Base-by-base conservation (phyloP, 2,329 filamentous ascomycete species). In the Pseudogymnoascus sp. region DNA sequence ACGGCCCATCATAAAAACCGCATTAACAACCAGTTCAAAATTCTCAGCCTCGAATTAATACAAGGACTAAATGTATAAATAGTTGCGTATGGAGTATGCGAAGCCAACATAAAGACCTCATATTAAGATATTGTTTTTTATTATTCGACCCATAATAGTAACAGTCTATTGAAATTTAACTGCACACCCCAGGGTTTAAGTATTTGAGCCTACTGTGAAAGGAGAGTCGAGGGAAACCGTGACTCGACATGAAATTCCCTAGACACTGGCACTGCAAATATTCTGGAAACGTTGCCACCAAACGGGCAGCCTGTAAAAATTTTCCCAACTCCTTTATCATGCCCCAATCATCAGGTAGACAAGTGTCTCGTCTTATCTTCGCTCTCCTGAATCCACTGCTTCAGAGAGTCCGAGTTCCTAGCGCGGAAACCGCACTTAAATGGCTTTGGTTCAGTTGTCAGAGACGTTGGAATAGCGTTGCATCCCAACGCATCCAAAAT, bases 361-460 rank as follows among this genome's bases (percentile, higher is more conserved):
- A 66, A 28, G 47, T 66, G 33, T 50, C 33, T 50, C 12, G 65
- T 66, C 42, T 42, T 66, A 25, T 63, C 69, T 38, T 73, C 72
- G 61, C 70, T 70, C 53, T 71, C 81, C 64, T 74, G 78, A 66
- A 86, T 81, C 83, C 84, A 86, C 67, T 74, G 66, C 68, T 78
- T 73, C 65, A 85, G 65, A 66, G 70, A 73, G 40, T 66, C 70
- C 65, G 75, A 73, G 67, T 84, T 75, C 42, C 84, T 75, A 3
- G 80, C 75, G 66, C 73, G 75, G 63, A 85, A 79, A 0, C 82
- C 79, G 56, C 83, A 77, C 73, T 86, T 86, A 73, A 87, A 87
- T 1, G 81, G 80, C 73, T 84, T 85, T 0, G 84, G 84, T 67
- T 87, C 83, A 2, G 82, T 82, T 0, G 83, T 85, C 71, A 87